Evolutionary conservation across 1,284 basidiomycete genomes (phyloP), one percentile per base, ranked within the genome.

Genomic region (Cryptococcus jaspeensis): DNA sequence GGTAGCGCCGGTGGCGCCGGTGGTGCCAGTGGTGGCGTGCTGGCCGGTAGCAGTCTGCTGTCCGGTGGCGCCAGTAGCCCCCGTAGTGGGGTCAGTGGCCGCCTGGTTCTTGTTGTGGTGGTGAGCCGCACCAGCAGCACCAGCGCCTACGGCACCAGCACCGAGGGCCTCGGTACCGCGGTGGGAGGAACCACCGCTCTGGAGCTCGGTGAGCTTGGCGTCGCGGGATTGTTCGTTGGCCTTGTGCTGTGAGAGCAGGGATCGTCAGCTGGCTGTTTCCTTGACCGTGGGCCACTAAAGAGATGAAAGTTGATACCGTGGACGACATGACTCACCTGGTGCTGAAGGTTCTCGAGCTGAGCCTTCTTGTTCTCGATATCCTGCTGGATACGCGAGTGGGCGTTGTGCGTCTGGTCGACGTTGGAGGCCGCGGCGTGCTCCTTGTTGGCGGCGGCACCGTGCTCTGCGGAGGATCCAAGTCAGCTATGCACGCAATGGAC

Each of bases 331-430:
- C 67, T 52, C 35, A 71, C 69, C 47, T 62, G 49, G 6, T 47
- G 32, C 46, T 68, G 58, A 5, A 69, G 38, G 7, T 64, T 49
- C 44, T 72, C 63, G 11, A 72, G 55, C 2, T 49, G 38, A 11
- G 59, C 60, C 62, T 71, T 71, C 60, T 67, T 62, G 39, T 60
- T 43, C 47, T 63, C 53, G 3, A 68, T 58, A n/a, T 64, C 63
- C 16, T 60, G 61, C 11, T 42, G 42, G 16, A 65, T 53, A 23
- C 66, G 62, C 25, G 58, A 46, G 53, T 71, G 67, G 22, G 67
- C 63, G 28, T 52, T 47, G 20, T 61, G 53, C 36, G 60, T 65
- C 18, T 36, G 18, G 32, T 63, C 56, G 39, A 69, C 47, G 13
- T 70, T 63, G 32, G 66, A 58, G 16, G 57, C 58, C 6, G 67